These are phyloP conservation scores for Volvox reticuliferus DNA, from an alignment of 139 green algal genomes.

Conservation along the genomic window DNA sequence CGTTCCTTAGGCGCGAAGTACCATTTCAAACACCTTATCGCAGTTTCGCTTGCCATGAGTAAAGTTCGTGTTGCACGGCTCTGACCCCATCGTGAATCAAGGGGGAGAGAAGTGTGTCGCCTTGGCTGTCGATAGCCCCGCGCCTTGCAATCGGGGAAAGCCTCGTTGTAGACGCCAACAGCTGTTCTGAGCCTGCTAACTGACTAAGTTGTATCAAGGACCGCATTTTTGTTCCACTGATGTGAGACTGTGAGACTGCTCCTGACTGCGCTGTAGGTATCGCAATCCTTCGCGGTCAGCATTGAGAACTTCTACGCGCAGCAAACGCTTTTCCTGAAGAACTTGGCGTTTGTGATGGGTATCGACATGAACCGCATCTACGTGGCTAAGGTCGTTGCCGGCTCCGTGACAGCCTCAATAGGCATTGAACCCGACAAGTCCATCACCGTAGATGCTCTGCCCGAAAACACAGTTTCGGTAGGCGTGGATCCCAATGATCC, in stretches of 20 bases:
- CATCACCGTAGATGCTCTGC: neutral
- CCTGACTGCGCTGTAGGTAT: neutral
- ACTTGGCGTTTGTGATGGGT: constrained; percentile 19
- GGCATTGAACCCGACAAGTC: neutral
- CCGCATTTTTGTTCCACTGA: no score
- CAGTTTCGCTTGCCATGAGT: no score
- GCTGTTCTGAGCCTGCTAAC: no score
- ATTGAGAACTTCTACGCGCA: constrained; percentile 32
- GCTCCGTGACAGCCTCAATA: neutral
- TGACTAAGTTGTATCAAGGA: no score
- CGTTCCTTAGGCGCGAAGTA: no score
- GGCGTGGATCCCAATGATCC: neutral
- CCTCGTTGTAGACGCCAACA: no score
- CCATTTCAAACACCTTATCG: no score
- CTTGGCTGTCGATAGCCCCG: no score
- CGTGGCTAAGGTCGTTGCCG: constrained; percentile 21
- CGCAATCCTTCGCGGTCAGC: constrained; percentile 10
- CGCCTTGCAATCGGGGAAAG: no score
- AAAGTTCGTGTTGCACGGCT: no score
- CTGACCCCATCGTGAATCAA: no score
- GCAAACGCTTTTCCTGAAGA: neutral
- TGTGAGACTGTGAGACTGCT: neutral
- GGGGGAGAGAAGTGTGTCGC: no score
- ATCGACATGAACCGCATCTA: constrained; percentile 5
- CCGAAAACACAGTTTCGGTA: neutral